These are phyloP conservation scores for Suillus clintonianus DNA, from an alignment of 768 basidiomycete species.

Conservation along the genomic window DNA sequence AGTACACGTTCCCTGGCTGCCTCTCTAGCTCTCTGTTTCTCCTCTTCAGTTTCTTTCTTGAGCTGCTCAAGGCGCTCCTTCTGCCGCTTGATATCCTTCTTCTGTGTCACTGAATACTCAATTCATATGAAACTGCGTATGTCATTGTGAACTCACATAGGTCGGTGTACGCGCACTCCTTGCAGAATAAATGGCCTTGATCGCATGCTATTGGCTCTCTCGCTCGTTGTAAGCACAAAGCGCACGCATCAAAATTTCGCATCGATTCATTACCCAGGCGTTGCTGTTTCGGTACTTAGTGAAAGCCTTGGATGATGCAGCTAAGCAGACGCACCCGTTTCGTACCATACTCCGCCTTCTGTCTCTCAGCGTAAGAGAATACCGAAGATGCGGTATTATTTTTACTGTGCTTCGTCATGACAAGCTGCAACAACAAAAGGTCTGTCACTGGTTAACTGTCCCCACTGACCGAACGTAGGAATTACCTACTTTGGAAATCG, in stretches of 20 bases:
- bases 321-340: slow-evolving; percentile 53
- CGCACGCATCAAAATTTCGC: slow-evolving; percentile 89
- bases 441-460: too few species aligned
- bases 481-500: too few species aligned
- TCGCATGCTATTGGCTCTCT: slow-evolving; percentile 81
- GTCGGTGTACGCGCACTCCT: slow-evolving; percentile 89
- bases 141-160: slow-evolving; percentile 55
- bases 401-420: slow-evolving; percentile 88
- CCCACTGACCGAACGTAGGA: too few species aligned
- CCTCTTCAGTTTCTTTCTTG: slow-evolving; percentile 78
- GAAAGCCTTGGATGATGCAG: background rate
- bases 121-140: slow-evolving; percentile 11
- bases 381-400: slow-evolving; percentile 89
- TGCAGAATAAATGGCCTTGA: slow-evolving; percentile 93
- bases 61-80: slow-evolving; percentile 75
- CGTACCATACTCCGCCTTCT: slow-evolving; percentile 78
- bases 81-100: slow-evolving; percentile 91
- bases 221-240: slow-evolving; percentile 82
- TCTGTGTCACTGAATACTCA: slow-evolving; percentile 70
- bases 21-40: slow-evolving; percentile 64
- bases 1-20: slow-evolving; percentile 89
- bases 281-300: slow-evolving; percentile 24
- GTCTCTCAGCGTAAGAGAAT: slow-evolving; percentile 88
- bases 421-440: too few species aligned
- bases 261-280: slow-evolving; percentile 82